A percentile compares a stretch with the other conserved stretches of the same genome.
phyloP scores from a whole-genome alignment of 345 rosid genomes.

The Boechera divaricarpa region DNA sequence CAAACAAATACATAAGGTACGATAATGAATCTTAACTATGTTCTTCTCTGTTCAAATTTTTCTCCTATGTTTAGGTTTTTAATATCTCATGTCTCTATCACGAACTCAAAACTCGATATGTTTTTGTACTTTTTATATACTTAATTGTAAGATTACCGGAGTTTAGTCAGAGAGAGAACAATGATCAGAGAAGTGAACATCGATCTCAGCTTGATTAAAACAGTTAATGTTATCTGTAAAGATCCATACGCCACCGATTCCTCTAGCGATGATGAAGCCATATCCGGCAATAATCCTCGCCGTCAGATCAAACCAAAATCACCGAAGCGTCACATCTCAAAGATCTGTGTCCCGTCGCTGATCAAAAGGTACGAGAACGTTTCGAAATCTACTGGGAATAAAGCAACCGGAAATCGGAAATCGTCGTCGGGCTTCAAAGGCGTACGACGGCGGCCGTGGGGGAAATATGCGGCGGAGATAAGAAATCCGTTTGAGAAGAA shows the following conservation, averaged over 20 bases:
- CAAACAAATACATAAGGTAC: conserved; percentile 16
- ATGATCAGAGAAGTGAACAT: conserved; percentile 3
- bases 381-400: neutral
- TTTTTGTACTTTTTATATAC: neutral
- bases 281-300: neutral
- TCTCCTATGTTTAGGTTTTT: neutral
- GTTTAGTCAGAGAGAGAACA: neutral
- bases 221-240: conserved; percentile 15
- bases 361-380: neutral
- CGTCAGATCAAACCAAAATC: neutral
- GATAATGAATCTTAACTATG: conserved; percentile 11
- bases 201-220: conserved; percentile 20
- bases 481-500: conserved; percentile 38
- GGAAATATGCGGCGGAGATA: conserved; percentile 43
- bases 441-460: conserved; percentile 35
- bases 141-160: neutral
- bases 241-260: conserved; percentile 43
- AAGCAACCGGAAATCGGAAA: neutral
- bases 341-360: conserved; percentile 24
- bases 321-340: neutral
- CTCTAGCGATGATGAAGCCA: conserved; percentile 35
- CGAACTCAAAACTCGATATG: conserved; percentile 4
- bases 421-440: conserved; percentile 39
- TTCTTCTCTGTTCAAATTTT: neutral
- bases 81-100: neutral